These are phyloP conservation scores for Aspergillus ellipticus DNA, from an alignment of 495 filamentous ascomycete species.

Conservation along the genomic window DNA sequence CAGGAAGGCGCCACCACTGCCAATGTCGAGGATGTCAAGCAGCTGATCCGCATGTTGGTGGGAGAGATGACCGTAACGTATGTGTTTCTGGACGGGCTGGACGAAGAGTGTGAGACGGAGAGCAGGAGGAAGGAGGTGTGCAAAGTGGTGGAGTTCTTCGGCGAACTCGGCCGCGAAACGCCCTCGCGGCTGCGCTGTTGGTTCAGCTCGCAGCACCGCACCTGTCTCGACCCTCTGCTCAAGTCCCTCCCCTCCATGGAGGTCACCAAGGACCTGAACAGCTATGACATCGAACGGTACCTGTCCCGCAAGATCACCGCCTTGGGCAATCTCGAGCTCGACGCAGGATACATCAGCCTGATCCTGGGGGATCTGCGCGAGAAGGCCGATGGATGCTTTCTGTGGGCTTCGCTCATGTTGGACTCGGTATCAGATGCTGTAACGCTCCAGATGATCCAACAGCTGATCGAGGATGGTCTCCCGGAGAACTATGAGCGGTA, in stretches of 20 bases:
- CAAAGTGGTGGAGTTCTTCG: neutral
- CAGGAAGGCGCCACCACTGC: neutral
- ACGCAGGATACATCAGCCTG: neutral
- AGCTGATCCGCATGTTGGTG: neutral
- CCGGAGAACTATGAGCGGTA: slow-evolving; percentile 1
- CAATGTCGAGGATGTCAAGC: neutral
- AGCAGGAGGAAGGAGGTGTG: neutral
- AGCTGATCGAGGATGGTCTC: neutral
- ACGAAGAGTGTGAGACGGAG: neutral
- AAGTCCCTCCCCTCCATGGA: neutral
- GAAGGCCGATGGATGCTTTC: slow-evolving; percentile 6
- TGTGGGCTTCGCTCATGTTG: slow-evolving; percentile 5
- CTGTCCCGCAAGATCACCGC: neutral
- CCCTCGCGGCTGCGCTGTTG: neutral
- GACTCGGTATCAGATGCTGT: neutral
- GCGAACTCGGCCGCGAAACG: neutral
- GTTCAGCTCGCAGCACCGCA: neutral
- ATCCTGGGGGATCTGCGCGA: neutral
- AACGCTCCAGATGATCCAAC: neutral
- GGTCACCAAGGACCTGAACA: neutral
- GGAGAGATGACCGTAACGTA: neutral
- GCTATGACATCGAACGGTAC: neutral
- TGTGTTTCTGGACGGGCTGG: neutral
- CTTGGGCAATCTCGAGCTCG: neutral
- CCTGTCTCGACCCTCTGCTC: neutral